Evolutionary conservation across 805 yeast species (phyloP).

Genomic region (Cyberlindnera meyerae): DNA sequence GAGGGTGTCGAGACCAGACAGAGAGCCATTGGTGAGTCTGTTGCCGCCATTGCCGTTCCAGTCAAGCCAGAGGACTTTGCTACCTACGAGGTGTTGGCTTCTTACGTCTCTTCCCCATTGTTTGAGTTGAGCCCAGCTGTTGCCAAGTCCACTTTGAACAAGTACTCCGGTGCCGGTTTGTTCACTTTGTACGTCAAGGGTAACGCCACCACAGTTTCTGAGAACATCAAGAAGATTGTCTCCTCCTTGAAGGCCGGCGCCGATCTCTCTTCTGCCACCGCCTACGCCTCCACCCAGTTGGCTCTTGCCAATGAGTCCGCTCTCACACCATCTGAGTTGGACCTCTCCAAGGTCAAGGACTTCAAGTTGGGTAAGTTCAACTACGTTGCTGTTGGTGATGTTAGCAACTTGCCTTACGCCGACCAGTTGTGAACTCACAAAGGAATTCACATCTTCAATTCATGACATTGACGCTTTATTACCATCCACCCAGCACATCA

Average conservation of each 20-base stretch:
- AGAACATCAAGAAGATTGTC: constrained; percentile 58
- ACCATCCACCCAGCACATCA: not conserved
- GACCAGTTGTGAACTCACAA: constrained; percentile 66
- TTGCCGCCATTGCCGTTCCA: constrained; percentile 81
- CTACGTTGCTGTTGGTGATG: constrained; percentile 87
- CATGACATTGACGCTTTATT: not conserved
- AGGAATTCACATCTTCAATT: not conserved
- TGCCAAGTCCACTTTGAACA: constrained; percentile 47
- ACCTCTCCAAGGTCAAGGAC: constrained; percentile 35
- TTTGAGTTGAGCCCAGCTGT: constrained; percentile 48
- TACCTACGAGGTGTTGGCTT: constrained; percentile 63
- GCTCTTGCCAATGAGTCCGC: constrained; percentile 38
- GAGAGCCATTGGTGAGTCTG: constrained; percentile 59
- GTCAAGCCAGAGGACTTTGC: constrained; percentile 58
- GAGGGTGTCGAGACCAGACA: constrained; percentile 67
- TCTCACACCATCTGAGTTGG: constrained; percentile 31
- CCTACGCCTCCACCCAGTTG: constrained; percentile 41
- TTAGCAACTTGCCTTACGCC: constrained; percentile 78
- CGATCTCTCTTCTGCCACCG: constrained; percentile 56
- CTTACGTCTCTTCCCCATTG: constrained; percentile 59
- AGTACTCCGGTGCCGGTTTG: constrained; percentile 76
- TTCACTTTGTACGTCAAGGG: constrained; percentile 68
- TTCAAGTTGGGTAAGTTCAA: constrained; percentile 60
- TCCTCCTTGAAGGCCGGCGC: constrained; percentile 46
- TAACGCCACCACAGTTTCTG: constrained; percentile 51